Conservation (phyloP, 2,329 filamentous ascomycete species). For the Chaetomiaceae sp. region DNA sequence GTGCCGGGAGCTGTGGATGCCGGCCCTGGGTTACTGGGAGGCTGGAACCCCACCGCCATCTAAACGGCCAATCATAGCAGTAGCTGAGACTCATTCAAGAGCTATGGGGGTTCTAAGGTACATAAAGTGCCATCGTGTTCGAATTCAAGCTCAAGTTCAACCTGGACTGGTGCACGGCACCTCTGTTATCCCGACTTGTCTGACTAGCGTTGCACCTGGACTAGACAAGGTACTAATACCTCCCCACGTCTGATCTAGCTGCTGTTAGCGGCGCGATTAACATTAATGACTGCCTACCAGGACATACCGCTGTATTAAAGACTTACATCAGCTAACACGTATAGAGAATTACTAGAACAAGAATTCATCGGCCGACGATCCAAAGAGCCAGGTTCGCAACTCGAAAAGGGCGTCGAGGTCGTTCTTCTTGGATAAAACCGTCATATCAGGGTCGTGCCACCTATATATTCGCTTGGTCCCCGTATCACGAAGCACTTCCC, state of each 20-base stretch:
- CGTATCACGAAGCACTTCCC: slow-evolving; percentile 5
- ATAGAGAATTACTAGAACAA: slow-evolving; percentile 1
- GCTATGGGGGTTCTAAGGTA: too few species aligned
- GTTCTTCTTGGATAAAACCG: slow-evolving; percentile 1
- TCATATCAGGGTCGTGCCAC: slow-evolving; percentile 8
- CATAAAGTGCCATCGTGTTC: too few species aligned
- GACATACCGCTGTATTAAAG: neutral
- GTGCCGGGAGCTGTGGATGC: neutral
- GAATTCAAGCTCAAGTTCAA: too few species aligned
- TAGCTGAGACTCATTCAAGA: neutral
- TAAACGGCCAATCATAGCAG: neutral
- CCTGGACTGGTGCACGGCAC: too few species aligned
- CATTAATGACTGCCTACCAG: neutral
- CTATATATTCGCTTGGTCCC: slow-evolving; percentile 3
- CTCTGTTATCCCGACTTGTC: too few species aligned
- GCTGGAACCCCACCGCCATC: neutral
- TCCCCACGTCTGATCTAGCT: neutral
- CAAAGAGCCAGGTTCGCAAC: slow-evolving; percentile 7
- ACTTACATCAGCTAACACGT: neutral
- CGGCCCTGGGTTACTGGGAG: too few species aligned
- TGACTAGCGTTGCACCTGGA: too few species aligned
- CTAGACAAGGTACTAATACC: too few species aligned
- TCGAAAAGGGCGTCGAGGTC: slow-evolving; percentile 7
- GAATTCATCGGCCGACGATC: slow-evolving; percentile 5
- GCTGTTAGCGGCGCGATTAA: neutral